A percentile compares a stretch with the other conserved stretches of the same genome.
These are phyloP conservation scores for Dittrichia graveolens DNA, from an alignment of 129 eudicot species.

Conservation along the genomic window DNA sequence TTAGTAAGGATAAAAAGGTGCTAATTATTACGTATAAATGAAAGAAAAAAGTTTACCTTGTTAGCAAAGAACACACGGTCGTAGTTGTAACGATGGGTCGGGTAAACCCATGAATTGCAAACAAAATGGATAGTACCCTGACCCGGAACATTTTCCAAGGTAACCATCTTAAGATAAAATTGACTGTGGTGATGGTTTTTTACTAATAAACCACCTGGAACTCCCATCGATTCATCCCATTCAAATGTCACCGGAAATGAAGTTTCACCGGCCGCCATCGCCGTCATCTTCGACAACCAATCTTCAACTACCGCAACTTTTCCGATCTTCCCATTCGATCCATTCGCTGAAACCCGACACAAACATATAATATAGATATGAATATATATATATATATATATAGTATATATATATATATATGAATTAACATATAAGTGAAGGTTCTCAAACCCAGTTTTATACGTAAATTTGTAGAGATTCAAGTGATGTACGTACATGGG, in stretches of 20 bases:
- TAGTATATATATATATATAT: too few species aligned
- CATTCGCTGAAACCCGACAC: slow-evolving; percentile 30
- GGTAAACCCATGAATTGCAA: slow-evolving; percentile 98
- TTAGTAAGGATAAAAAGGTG: too few species aligned
- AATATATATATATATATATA: too few species aligned
- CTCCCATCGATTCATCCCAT: slow-evolving; percentile 69
- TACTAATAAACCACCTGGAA: slow-evolving; percentile 69
- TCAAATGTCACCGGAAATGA: slow-evolving; percentile 52
- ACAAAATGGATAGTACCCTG: slow-evolving; percentile 60
- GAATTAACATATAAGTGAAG: too few species aligned
- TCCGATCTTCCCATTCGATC: slow-evolving; percentile 53
- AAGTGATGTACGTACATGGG: slow-evolving; percentile 36
- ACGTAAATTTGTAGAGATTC: too few species aligned
- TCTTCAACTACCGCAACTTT: slow-evolving; percentile 56
- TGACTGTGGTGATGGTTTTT: slow-evolving; percentile 63
- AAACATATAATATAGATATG: not conserved
- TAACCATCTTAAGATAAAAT: slow-evolving; percentile 66
- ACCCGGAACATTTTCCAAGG: slow-evolving; percentile 64
- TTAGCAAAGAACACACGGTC: slow-evolving; percentile 83
- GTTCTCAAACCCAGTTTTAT: too few species aligned
- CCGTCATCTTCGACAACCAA: slow-evolving; percentile 43
- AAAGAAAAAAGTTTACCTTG: slow-evolving; percentile 48
- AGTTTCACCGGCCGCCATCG: slow-evolving; percentile 48
- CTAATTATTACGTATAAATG: too few species aligned
- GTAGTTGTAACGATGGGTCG: slow-evolving; percentile 55